These are phyloP conservation scores for Hortaea sp. DNA, from an alignment of 2,329 filamentous ascomycete genomes.

Conservation along the genomic window DNA sequence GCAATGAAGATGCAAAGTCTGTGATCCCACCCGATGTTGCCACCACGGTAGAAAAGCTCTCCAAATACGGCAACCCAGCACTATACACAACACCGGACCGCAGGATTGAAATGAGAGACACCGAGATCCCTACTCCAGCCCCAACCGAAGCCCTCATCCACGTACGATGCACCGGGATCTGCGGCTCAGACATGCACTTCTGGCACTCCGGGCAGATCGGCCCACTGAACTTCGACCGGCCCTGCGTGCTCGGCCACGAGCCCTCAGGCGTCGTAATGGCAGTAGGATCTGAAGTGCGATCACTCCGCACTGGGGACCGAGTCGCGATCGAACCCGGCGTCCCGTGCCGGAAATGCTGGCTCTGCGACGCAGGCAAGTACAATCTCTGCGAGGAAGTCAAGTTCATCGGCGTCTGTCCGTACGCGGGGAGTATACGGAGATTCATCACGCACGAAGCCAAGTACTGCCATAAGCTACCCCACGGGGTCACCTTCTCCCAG, in stretches of 20 bases:
- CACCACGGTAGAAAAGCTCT: background rate
- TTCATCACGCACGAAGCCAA: slow-evolving; percentile 75
- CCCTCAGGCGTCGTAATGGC: slow-evolving; percentile 53
- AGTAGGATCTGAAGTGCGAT: slow-evolving; percentile 49
- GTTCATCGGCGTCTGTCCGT: slow-evolving; percentile 84
- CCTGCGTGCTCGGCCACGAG: slow-evolving; percentile 57
- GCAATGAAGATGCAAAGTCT: background rate
- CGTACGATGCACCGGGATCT: slow-evolving; percentile 10
- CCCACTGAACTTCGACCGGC: slow-evolving; percentile 32
- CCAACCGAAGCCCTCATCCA: slow-evolving; percentile 8
- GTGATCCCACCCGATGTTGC: background rate
- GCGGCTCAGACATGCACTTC: slow-evolving; percentile 51
- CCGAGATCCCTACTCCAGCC: slow-evolving; percentile 3
- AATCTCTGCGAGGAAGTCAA: slow-evolving; percentile 80
- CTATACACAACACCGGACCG: slow-evolving; percentile 6
- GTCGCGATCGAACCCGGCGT: slow-evolving; percentile 71
- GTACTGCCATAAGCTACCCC: slow-evolving; percentile 83
- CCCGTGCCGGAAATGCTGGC: slow-evolving; percentile 49
- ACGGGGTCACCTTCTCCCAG: slow-evolving; percentile 65
- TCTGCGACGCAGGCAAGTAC: slow-evolving; percentile 73
- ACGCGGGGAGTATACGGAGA: slow-evolving; percentile 75
- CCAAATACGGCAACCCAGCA: slow-evolving; percentile 6
- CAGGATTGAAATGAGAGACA: slow-evolving; percentile 3
- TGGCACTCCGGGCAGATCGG: slow-evolving; percentile 59
- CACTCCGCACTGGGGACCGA: slow-evolving; percentile 54